These are phyloP conservation scores for Heliophila coronopifolia DNA, from an alignment of 441 rosid genomes.

Conservation along the genomic window DNA sequence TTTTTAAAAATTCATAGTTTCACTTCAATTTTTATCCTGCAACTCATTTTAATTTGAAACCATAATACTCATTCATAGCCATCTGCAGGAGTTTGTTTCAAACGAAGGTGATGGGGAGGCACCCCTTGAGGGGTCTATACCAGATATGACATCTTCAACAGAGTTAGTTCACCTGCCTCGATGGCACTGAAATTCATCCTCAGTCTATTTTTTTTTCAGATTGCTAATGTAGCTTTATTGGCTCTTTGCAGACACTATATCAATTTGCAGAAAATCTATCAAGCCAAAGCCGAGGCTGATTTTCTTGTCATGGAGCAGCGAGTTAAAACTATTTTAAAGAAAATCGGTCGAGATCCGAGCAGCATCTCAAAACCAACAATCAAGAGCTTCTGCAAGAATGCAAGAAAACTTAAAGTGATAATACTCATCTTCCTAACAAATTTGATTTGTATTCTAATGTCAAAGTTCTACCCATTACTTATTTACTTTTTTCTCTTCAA, in stretches of 20 bases:
- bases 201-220: neutral
- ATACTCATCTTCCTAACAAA: neutral
- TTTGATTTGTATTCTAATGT: too few relatives aligned
- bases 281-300: conserved; percentile 85
- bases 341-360: conserved; percentile 59
- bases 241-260: conserved; percentile 65
- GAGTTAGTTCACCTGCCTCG: conserved; percentile 51
- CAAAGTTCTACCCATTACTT: too few relatives aligned
- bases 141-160: conserved; percentile 97
- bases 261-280: conserved; percentile 82
- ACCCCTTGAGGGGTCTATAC: conserved; percentile 94
- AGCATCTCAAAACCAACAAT: conserved; percentile 59
- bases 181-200: conserved; percentile 4
- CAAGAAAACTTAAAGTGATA: conserved; percentile 81
- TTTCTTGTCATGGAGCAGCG: conserved; percentile 59
- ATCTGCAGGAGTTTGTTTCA: conserved; percentile 68
- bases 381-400: conserved; percentile 79
- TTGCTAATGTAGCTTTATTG: neutral
- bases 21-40: neutral
- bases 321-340: conserved; percentile 50
- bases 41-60: neutral
- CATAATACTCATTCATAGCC: conserved; percentile 13
- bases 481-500: too few relatives aligned
- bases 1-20: too few relatives aligned
- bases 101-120: conserved; percentile 84